phyloP scores from a whole-genome alignment of 108 stramenopile genomes.

The Pseudonitzschia pungens region DNA sequence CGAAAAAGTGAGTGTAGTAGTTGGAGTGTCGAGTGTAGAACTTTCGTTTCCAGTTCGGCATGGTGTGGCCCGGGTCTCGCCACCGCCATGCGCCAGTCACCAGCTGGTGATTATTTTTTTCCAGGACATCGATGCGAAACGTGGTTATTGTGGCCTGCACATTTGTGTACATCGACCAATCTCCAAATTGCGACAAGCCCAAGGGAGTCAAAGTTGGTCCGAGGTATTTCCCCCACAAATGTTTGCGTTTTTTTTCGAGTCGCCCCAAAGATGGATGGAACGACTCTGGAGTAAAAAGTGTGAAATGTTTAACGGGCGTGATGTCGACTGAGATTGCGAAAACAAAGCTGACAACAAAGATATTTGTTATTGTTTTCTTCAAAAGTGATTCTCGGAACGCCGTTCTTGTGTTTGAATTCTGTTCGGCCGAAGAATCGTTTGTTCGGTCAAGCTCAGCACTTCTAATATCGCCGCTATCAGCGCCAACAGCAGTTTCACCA shows the following conservation, averaged over 20 bases:
- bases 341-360: not conserved
- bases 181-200: not conserved
- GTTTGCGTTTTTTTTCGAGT: not conserved
- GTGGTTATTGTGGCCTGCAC: not conserved
- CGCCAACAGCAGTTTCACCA: not conserved
- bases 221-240: not conserved
- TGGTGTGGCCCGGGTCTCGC: not conserved
- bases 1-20: not conserved
- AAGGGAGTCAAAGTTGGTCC: not conserved
- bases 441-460: not conserved
- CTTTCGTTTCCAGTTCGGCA: conserved; percentile 9
- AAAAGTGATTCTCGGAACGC: not conserved
- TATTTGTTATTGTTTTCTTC: not conserved
- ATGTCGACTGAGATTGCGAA: not conserved
- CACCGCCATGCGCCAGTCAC: not conserved
- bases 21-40: not conserved
- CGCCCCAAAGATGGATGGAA: not conserved
- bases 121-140: not conserved
- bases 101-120: not conserved
- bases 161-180: conserved; percentile 7
- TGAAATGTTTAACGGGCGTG: not conserved
- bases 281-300: not conserved
- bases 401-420: not conserved
- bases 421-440: not conserved
- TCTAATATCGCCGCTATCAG: not conserved